phyloP scores from a whole-genome alignment of 2,329 filamentous ascomycete genomes.

The Trichoderma pleuroti region DNA sequence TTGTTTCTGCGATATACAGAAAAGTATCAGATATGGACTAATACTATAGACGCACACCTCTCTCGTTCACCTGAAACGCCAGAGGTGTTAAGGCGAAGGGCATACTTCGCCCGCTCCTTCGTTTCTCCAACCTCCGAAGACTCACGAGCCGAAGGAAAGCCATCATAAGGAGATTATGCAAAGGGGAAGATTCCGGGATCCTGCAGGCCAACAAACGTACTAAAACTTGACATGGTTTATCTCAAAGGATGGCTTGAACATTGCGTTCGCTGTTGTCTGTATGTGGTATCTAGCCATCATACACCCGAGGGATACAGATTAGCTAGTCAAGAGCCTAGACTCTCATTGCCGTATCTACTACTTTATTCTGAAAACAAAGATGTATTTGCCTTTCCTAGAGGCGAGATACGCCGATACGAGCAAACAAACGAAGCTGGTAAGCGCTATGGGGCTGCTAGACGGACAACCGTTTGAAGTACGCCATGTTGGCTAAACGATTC shows the following conservation, averaged over 20 bases:
- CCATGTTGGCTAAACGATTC: not conserved
- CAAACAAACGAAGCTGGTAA: not conserved
- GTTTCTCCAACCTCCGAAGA: not conserved
- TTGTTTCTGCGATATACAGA: not conserved
- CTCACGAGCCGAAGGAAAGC: not conserved
- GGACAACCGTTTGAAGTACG: not conserved
- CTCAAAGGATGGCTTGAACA: not conserved
- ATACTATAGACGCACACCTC: not conserved
- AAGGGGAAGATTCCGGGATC: not conserved
- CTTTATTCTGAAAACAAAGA: not conserved
- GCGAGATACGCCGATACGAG: not conserved
- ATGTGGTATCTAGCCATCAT: not conserved
- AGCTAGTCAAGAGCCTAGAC: not conserved
- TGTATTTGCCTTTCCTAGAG: not conserved
- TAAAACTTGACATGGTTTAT: not conserved
- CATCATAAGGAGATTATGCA: not conserved
- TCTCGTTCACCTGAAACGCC: not conserved
- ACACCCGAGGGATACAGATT: not conserved
- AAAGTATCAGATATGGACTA: not conserved
- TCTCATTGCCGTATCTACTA: not conserved
- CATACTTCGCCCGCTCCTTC: not conserved
- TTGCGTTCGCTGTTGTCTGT: not conserved
- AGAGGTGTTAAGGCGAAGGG: not conserved
- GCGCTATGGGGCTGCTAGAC: not conserved
- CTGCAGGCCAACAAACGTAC: not conserved